Evolutionary conservation across 2,329 filamentous ascomycete genomes (phyloP).

Genomic region (Tolypocladium ovalisporum): DNA sequence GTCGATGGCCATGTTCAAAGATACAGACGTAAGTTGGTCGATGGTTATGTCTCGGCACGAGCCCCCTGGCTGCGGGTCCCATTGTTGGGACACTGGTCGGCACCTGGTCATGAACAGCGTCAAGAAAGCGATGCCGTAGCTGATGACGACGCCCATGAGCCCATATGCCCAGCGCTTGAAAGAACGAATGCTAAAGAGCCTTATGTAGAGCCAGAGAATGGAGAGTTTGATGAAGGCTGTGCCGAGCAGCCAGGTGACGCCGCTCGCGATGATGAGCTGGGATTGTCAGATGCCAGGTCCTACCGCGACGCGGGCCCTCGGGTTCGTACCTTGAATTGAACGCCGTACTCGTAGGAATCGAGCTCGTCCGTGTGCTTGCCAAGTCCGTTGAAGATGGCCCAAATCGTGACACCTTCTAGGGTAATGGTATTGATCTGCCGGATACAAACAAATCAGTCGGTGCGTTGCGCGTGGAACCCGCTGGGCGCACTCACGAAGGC

Average conservation of each 20-base stretch:
- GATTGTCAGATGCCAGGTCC: neutral
- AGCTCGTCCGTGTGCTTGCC: neutral
- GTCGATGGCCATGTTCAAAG: neutral
- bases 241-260: neutral
- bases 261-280: neutral
- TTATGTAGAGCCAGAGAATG: neutral
- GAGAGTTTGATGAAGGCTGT: neutral
- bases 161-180: neutral
- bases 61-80: neutral
- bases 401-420: neutral
- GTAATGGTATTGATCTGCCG: neutral
- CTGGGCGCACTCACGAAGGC: neutral
- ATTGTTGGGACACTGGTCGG: neutral
- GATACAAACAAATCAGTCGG: neutral
- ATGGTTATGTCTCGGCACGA: neutral
- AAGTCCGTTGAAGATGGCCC: neutral
- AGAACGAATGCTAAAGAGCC: neutral
- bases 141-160: neutral
- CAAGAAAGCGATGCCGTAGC: neutral
- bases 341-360: neutral
- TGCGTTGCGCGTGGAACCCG: neutral
- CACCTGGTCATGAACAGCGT: neutral
- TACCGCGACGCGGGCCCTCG: neutral
- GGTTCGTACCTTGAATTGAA: neutral
- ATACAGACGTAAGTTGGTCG: neutral